Conservation (phyloP, 2,329 filamentous ascomycete species). For the Sclerotinia nivalis region DNA sequence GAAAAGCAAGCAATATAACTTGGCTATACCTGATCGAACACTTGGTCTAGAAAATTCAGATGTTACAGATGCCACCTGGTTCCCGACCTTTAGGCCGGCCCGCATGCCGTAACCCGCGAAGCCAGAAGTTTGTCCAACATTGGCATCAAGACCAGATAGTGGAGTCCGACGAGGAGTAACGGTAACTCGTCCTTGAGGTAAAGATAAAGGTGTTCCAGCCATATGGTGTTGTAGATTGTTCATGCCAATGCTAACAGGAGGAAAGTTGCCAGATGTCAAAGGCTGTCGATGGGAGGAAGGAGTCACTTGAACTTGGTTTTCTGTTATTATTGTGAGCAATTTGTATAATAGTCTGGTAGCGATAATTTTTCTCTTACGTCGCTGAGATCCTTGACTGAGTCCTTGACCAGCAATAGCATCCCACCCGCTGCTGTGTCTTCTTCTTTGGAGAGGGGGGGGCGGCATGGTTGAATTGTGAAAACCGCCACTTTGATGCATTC, state of each 20-base stretch:
- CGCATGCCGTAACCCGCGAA: conserved; percentile 42
- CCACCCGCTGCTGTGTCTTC: conserved; percentile 29
- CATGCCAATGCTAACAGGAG: conserved; percentile 27
- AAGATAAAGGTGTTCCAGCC: conserved; percentile 30
- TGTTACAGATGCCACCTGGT: conserved; percentile 28
- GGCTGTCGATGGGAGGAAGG: conserved; percentile 41
- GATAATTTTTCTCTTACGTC: conserved; percentile 25
- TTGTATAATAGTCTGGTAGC: too few relatives aligned
- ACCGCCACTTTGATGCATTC: conserved; percentile 17
- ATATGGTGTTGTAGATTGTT: conserved; percentile 29
- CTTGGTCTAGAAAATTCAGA: conserved; percentile 29
- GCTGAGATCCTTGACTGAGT: conserved; percentile 14
- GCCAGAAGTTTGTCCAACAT: conserved; percentile 28
- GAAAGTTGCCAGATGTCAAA: conserved; percentile 27
- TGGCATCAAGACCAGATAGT: conserved; percentile 31
- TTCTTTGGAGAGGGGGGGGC: conserved; percentile 23
- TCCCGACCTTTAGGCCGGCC: conserved; percentile 42
- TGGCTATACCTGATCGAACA: conserved; percentile 36
- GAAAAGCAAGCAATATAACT: not conserved
- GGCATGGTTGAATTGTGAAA: conserved; percentile 22
- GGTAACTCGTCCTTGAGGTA: conserved; percentile 28
- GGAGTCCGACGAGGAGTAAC: conserved; percentile 31
- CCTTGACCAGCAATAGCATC: conserved; percentile 33
- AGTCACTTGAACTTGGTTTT: conserved; percentile 34
- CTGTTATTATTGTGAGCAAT: conserved; percentile 24